Evolutionary conservation across 345 rosid species (phyloP), one percentile per base, ranked within the genome.

Genomic region (Cardamine resedifolia): DNA sequence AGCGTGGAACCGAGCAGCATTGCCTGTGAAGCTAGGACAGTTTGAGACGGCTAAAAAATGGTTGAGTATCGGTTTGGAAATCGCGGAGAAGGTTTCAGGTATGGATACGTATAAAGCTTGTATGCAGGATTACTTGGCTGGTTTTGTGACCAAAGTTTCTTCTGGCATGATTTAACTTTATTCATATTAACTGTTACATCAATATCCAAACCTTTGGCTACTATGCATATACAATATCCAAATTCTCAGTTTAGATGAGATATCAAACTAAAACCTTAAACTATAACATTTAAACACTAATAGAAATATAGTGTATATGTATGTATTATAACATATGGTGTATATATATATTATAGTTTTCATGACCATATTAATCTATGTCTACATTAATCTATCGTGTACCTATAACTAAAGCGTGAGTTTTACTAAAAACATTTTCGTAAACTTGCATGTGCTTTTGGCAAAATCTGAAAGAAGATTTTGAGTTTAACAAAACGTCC

Each of bases 1-100:
- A 15, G 96, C 99, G 0, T 95, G 97, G 99, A 95, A 95, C 68
- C 80, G 97, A 45, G 96, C 96, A 39, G 83, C 91, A 11, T 48
- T 91, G 47, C 96, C 99, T 0, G 81, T 90, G 73, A 85, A 83
- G 80, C 67, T 90, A 16, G 96, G 96, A 59, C 85, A 76, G 72
- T 62, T 83, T 63, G 91, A 89, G 63, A 78, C 49, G 1, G 97
- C 92, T 30, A 90, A 80, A 73, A 88, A 83, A 75, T 95, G 97
- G 97, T 78, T 90, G 90, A 79, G 74, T 31, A 64, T 83, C 5
- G 97, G 88, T 20, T 48, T 90, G 71, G 93, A 90, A 71, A 78
- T 95, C 31, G 84, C 97, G 3, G 79, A 80, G 65, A 85, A 88
- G 80, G 89, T 86, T 73, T 55, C 69, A 2, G 90, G 93, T 63